Conservation (phyloP, 2,329 filamentous ascomycete species). For the Dothistroma septosporum region DNA sequence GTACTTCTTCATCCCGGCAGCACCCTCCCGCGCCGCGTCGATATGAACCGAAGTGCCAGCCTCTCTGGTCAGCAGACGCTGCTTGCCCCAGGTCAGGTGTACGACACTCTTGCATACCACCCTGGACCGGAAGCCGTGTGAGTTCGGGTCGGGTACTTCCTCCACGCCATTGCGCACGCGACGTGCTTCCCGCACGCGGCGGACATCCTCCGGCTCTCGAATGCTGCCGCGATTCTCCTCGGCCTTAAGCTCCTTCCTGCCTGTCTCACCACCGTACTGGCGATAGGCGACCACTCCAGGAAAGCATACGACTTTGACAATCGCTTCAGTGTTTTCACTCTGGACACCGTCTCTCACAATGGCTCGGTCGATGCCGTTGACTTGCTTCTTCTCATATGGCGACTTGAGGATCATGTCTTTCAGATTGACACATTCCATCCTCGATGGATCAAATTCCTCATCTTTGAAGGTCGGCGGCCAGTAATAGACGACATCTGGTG, state of each 20-base stretch:
- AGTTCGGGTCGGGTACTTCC: conserved; percentile 8
- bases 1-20: conserved; percentile 21
- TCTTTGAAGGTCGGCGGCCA: conserved; percentile 34
- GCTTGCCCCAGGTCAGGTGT: conserved; percentile 29
- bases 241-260: conserved; percentile 13
- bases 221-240: conserved; percentile 12
- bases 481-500: conserved; percentile 28
- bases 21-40: conserved; percentile 22
- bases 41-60: conserved; percentile 30
- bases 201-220: conserved; percentile 5
- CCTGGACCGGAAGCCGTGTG: conserved; percentile 28
- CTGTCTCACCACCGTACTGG: conserved; percentile 26
- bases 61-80: conserved; percentile 29
- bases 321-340: conserved; percentile 23
- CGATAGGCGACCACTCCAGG: conserved; percentile 29
- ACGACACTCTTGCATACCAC: conserved; percentile 29
- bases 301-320: conserved; percentile 30
- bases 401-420: conserved; percentile 22
- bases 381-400: conserved; percentile 22
- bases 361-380: conserved; percentile 18
- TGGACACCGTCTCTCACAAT: conserved; percentile 10
- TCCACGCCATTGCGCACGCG: conserved; percentile 1
- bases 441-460: conserved; percentile 28
- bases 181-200: conserved; percentile 1
- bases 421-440: conserved; percentile 31